A percentile compares a stretch with the other conserved stretches of the same genome.
phyloP scores from a whole-genome alignment of 257 asterid genomes.

The Euphrasia confusa region DNA sequence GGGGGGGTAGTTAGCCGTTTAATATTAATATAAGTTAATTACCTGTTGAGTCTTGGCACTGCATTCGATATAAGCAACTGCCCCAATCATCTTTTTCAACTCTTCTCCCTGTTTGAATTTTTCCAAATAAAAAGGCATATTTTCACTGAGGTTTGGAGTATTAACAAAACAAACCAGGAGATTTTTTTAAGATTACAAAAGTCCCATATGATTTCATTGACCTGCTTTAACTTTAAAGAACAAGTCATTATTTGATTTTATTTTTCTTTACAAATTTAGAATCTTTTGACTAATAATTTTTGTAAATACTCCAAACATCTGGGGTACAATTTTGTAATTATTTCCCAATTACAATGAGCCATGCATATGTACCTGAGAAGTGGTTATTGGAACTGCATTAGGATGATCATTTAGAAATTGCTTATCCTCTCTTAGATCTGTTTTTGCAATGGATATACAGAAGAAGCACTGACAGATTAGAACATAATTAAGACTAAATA shows the following conservation, averaged over 20 bases:
- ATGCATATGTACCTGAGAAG: conserved; percentile 49
- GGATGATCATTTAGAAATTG: conserved; percentile 73
- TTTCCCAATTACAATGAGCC: background rate
- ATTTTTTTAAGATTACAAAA: background rate
- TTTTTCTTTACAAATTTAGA: too few relatives aligned
- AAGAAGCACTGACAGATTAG: background rate
- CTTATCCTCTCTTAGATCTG: conserved; percentile 81
- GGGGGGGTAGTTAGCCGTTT: background rate
- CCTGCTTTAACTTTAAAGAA: too few relatives aligned
- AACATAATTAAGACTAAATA: background rate
- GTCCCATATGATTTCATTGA: background rate
- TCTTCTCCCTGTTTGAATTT: conserved; percentile 64
- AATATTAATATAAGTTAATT: background rate
- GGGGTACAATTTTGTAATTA: too few relatives aligned
- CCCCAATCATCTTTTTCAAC: conserved; percentile 69
- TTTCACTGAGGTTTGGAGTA: background rate
- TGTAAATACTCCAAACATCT: too few relatives aligned
- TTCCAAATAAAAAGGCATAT: background rate
- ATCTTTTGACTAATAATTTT: too few relatives aligned
- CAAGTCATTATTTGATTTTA: too few relatives aligned
- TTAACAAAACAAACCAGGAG: background rate
- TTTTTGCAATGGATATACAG: background rate
- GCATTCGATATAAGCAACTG: conserved; percentile 78
- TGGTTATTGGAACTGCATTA: conserved; percentile 57
- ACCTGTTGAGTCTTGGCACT: conserved; percentile 96